Conservation (phyloP, 257 asterid genomes). For the Pogostemon cablin region DNA sequence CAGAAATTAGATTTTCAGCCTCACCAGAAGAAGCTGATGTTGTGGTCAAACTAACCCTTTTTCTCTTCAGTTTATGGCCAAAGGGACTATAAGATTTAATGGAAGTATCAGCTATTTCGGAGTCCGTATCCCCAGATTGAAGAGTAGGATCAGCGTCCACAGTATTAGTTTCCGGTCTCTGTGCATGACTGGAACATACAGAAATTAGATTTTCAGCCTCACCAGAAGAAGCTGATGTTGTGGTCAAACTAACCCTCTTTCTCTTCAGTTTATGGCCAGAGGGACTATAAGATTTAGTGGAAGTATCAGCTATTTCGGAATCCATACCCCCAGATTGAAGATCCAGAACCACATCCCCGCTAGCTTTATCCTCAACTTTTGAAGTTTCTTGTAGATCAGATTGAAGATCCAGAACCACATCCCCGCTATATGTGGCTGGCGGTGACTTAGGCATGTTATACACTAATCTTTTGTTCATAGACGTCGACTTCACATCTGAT, state of each 20-base stretch:
- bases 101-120: slow-evolving; percentile 31
- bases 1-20: slow-evolving; percentile 22
- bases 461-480: slow-evolving; percentile 37
- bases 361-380: slow-evolving; percentile 34
- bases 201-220: no score
- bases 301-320: no score
- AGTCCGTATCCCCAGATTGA: slow-evolving; percentile 15
- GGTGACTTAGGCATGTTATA: slow-evolving; percentile 38
- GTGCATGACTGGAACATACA: no score
- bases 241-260: no score
- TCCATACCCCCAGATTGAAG: no score
- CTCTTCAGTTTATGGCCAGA: no score
- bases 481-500: slow-evolving; percentile 28
- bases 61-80: slow-evolving; percentile 33
- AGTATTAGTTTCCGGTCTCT: no score
- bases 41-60: slow-evolving; percentile 37
- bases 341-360: no score
- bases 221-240: no score
- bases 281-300: no score
- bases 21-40: slow-evolving; percentile 24
- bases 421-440: slow-evolving; percentile 32
- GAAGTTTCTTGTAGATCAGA: slow-evolving; percentile 36
- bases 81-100: slow-evolving; percentile 21
- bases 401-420: slow-evolving; percentile 37
- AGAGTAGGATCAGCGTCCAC: no score